Evolutionary conservation across 306 rosid genomes (phyloP), one percentile per base, ranked within the genome.

Genomic region (Corylus americana): DNA sequence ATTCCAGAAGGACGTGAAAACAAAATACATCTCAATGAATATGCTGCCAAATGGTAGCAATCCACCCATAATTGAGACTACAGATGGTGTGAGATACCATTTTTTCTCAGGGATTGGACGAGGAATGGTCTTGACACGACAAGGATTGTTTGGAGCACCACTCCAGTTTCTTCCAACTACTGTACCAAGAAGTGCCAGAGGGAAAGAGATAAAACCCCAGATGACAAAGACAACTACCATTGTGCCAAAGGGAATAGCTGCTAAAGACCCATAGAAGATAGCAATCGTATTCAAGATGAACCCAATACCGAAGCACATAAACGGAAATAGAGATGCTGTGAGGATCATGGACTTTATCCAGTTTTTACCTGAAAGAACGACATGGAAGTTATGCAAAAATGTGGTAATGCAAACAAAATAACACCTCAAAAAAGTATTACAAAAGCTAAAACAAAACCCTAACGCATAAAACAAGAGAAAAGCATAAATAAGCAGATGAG

Each of bases 91-190:
- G 86, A 96, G 93, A 85, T 96, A 96, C 99, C 99, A 96, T 86
- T 96, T 96, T 90, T 96, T 96, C 96, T 96, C 99, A 71, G 99
- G 99, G 85, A 96, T 93, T 25, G 98, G 99, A 73, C 99, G 99
- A 66, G 99, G 99, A 87, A 96, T 96, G 74, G 99, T 96, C 87
- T 96, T 96, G 66, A 96, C 99, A 17, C 99, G 97, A 68, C 99
- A 96, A 42, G 99, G 99, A 83, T 96, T 96, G 86, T 93, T 96
- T 55, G 99, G 99, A 80, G 97, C 94, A 81, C 99, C 98, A 76
- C 99, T 93, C 99, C 99, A 93, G 80, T 96, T 96, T 85, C 99
- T 91, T 71, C 99, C 99, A 80, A 96, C 97, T 86, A 96, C 99
- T 9, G 99, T 96, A 79, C 99, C 99, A 81, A 96, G 96, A 89